A percentile compares a stretch with the other conserved stretches of the same genome.
phyloP scores from a whole-genome alignment of 2,329 filamentous ascomycete species.

The Stachybotrys elegans region DNA sequence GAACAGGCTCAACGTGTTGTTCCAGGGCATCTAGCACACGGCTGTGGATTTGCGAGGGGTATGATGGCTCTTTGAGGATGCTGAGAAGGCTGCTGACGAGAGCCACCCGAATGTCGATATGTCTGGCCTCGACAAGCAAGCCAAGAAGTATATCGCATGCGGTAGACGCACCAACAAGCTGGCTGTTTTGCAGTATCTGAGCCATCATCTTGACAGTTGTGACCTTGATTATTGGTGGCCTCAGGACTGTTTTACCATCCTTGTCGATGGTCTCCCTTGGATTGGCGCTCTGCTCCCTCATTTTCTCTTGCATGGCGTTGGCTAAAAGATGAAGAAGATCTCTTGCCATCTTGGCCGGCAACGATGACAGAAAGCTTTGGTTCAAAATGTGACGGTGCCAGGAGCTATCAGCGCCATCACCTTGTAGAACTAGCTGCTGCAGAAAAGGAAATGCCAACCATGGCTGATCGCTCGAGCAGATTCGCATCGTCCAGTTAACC shows the following conservation, averaged over 20 bases:
- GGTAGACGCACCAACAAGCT: constrained; percentile 17
- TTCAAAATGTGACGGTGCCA: constrained; percentile 27
- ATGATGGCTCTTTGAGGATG: constrained; percentile 13
- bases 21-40: constrained; percentile 21
- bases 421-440: constrained; percentile 21
- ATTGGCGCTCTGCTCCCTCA: constrained; percentile 18
- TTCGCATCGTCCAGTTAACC: constrained; percentile 12
- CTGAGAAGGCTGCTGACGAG: constrained; percentile 22
- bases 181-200: constrained; percentile 22
- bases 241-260: not conserved
- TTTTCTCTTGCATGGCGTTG: constrained; percentile 19
- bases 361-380: constrained; percentile 16
- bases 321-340: constrained; percentile 21
- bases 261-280: not conserved
- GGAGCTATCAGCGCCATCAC: constrained; percentile 20
- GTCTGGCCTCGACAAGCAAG: constrained; percentile 22
- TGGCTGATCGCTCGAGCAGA: constrained; percentile 24
- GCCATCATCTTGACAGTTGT: constrained; percentile 33
- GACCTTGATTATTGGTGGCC: constrained; percentile 22
- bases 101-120: constrained; percentile 25
- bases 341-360: constrained; percentile 18
- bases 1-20: constrained; percentile 19
- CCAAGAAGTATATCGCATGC: constrained; percentile 21
- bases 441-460: constrained; percentile 22
- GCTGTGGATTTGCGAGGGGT: constrained; percentile 6